Conservation (phyloP, 257 asterid species). For the Solanum ossicruentum region DNA sequence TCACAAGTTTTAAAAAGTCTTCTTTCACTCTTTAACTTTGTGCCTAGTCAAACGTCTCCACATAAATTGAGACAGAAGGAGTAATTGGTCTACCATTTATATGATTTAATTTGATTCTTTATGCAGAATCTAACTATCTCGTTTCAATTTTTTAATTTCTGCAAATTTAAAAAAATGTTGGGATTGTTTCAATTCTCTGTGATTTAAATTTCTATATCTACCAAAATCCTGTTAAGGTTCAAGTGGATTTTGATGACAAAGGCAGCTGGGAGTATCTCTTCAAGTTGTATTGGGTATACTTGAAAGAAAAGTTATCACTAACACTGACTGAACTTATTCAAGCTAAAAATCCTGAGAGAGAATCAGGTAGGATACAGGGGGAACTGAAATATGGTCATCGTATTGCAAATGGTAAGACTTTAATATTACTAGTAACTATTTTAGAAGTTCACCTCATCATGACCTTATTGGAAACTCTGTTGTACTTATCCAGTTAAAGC, state of each 20-base stretch:
- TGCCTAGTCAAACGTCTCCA: not conserved
- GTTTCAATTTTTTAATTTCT: not conserved
- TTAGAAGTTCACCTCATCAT: not conserved
- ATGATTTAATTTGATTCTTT: not conserved
- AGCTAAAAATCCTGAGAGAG: constrained; percentile 48
- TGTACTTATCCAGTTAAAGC: constrained; percentile 15
- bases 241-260: constrained; percentile 81
- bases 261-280: constrained; percentile 89
- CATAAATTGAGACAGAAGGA: not conserved
- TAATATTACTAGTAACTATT: not conserved
- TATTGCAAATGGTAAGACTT: not conserved
- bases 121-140: not conserved
- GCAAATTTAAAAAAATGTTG: not conserved
- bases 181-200: not conserved
- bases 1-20: not conserved
- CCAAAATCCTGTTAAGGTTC: constrained; percentile 30
- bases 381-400: constrained; percentile 1
- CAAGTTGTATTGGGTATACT: constrained; percentile 62
- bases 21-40: not conserved
- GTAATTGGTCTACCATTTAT: not conserved
- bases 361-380: constrained; percentile 8
- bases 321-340: constrained; percentile 48
- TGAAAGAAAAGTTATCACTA: constrained; percentile 53
- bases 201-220: not conserved
- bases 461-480: not conserved